These are phyloP conservation scores for Didymella pomorum DNA, from an alignment of 2,329 filamentous ascomycete genomes.

Conservation along the genomic window DNA sequence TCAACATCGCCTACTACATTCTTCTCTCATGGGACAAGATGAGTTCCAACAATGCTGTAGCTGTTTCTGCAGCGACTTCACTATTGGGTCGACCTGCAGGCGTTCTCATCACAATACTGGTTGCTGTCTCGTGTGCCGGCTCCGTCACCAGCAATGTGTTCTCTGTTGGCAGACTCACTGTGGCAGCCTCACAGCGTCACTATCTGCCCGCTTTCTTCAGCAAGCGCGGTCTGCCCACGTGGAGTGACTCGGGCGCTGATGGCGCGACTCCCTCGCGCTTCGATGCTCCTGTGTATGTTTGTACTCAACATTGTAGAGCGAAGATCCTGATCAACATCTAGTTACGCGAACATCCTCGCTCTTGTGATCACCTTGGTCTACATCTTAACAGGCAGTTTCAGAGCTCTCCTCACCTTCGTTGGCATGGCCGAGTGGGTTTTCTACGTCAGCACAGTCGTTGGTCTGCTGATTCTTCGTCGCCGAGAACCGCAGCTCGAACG, in stretches of 20 bases:
- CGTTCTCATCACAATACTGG: conserved; percentile 62
- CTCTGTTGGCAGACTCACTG: conserved; percentile 67
- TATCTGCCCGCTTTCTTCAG: conserved; percentile 48
- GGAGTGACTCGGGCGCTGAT: conserved; percentile 10
- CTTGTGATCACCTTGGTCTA: conserved; percentile 60
- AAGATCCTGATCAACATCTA: conserved; percentile 24
- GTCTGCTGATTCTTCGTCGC: conserved; percentile 64
- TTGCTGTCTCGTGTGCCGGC: conserved; percentile 68
- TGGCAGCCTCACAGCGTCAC: conserved; percentile 58
- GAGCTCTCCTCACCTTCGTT: conserved; percentile 64
- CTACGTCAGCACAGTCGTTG: conserved; percentile 69
- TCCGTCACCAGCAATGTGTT: conserved; percentile 70
- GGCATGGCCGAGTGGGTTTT: conserved; percentile 62
- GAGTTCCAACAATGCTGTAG: conserved; percentile 67
- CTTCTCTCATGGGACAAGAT: conserved; percentile 67
- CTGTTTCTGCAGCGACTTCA: conserved; percentile 60
- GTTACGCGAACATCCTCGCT: conserved; percentile 41
- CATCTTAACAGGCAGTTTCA: conserved; percentile 68
- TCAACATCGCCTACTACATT: conserved; percentile 70
- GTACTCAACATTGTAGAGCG: neutral
- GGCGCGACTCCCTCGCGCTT: conserved; percentile 21
- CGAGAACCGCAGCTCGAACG: conserved; percentile 63
- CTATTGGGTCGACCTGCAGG: conserved; percentile 64
- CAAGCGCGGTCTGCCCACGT: conserved; percentile 38
- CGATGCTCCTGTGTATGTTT: conserved; percentile 46